A percentile compares a stretch with the other conserved stretches of the same genome.
Conservation (phyloP, 495 filamentous ascomycete genomes). For the Talaromyces adpressus region DNA sequence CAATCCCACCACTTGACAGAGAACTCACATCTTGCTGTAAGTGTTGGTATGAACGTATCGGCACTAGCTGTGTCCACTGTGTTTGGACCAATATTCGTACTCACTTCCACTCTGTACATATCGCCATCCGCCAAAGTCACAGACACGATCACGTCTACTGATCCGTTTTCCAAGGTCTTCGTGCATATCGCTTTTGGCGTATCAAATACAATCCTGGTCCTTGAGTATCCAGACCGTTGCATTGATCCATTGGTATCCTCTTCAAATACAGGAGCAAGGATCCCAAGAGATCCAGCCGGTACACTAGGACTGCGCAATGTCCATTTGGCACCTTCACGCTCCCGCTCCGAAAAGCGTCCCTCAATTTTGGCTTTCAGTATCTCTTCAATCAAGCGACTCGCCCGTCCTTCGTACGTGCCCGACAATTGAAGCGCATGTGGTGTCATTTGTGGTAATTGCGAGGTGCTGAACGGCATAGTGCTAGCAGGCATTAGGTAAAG, state of each 20-base stretch:
- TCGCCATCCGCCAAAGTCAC: constrained; percentile 25
- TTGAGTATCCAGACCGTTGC: constrained; percentile 21
- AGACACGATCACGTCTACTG: constrained; percentile 33
- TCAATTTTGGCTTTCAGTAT: constrained; percentile 80
- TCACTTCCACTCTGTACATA: constrained; percentile 53
- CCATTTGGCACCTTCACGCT: constrained; percentile 76
- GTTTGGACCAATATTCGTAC: constrained; percentile 53
- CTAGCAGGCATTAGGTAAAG: constrained; percentile 65
- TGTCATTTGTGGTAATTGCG: constrained; percentile 38
- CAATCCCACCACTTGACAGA: not conserved
- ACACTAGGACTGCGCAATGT: constrained; percentile 60
- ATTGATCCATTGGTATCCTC: constrained; percentile 35
- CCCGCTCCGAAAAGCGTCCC: constrained; percentile 67
- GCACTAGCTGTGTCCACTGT: constrained; percentile 57
- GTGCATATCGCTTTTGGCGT: constrained; percentile 23
- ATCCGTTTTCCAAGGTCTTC: constrained; percentile 22
- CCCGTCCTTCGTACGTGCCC: constrained; percentile 74
- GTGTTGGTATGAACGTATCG: constrained; percentile 60
- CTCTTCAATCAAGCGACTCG: constrained; percentile 73
- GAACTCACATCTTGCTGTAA: constrained; percentile 59
- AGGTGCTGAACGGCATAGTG: constrained; percentile 23
- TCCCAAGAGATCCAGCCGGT: constrained; percentile 50
- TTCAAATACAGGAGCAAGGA: constrained; percentile 74
- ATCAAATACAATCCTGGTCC: constrained; percentile 33
- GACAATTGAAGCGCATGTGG: constrained; percentile 46